phyloP scores from a whole-genome alignment of 2,329 filamentous ascomycete species.

The Ascochyta lentis region DNA sequence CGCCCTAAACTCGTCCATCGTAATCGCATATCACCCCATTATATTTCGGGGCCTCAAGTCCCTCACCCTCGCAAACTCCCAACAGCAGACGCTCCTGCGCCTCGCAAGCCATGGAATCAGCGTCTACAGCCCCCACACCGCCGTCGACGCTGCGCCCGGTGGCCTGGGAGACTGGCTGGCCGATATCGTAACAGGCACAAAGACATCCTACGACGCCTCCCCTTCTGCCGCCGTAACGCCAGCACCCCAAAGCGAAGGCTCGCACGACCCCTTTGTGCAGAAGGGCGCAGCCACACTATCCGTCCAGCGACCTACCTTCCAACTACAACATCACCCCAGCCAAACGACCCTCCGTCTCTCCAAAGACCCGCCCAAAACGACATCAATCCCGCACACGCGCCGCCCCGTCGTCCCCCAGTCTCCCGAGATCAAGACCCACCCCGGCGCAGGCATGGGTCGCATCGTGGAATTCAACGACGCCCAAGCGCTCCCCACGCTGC shows the following conservation, averaged over 20 bases:
- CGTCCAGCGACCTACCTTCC: conserved; percentile 50
- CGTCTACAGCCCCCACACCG: conserved; percentile 95
- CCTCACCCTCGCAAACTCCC: conserved; percentile 81
- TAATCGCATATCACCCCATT: conserved; percentile 95
- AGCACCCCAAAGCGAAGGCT: conserved; percentile 23
- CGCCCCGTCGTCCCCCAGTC: conserved; percentile 60
- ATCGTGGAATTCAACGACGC: conserved; percentile 62
- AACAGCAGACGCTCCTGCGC: conserved; percentile 83
- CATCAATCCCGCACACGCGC: conserved; percentile 55
- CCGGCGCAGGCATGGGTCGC: conserved; percentile 66
- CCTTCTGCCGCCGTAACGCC: conserved; percentile 63
- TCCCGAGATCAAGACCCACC: conserved; percentile 46
- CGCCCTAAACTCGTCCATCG: conserved; percentile 72
- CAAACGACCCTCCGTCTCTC: conserved; percentile 48
- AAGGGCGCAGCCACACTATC: background rate
- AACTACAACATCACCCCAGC: conserved; percentile 58
- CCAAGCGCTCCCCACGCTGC: conserved; percentile 63
- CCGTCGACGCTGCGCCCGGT: conserved; percentile 82
- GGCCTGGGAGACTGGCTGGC: conserved; percentile 96
- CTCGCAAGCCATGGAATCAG: conserved; percentile 87
- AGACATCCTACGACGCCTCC: conserved; percentile 61
- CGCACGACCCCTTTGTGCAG: conserved; percentile 47
- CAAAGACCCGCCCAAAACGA: conserved; percentile 28
- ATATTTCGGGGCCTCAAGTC: conserved; percentile 94
- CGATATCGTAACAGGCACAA: conserved; percentile 74